Conservation (phyloP, 1,284 basidiomycete species). For the Ceraceosorus bombacis region DNA sequence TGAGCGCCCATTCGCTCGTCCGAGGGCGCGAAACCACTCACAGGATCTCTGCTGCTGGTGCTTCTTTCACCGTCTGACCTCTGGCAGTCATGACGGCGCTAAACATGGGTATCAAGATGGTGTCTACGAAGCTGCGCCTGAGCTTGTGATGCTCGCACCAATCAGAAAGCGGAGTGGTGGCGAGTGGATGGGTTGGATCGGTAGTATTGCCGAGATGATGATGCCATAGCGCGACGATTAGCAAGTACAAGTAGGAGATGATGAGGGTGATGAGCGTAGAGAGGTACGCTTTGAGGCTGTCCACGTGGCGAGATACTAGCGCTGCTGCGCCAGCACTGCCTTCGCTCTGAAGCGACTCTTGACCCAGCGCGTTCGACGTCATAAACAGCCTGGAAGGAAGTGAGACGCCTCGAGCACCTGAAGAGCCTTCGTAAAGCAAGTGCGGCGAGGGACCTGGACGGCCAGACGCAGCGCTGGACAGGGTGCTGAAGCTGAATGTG, state of each 20-base stretch:
- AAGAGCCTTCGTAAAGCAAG: conserved; percentile 35
- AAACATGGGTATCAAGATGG: conserved; percentile 33
- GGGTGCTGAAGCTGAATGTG: conserved; percentile 34
- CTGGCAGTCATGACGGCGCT: conserved; percentile 39
- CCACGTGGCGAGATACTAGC: neutral
- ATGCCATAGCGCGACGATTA: conserved; percentile 31
- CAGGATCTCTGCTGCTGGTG: conserved; percentile 40
- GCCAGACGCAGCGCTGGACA: neutral
- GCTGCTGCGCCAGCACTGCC: neutral
- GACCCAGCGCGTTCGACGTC: too few species aligned
- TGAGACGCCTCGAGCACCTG: conserved; percentile 25
- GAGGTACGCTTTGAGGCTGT: conserved; percentile 10
- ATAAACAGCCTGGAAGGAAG: conserved; percentile 16
- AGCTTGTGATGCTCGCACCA: conserved; percentile 16
- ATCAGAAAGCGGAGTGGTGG: conserved; percentile 16
- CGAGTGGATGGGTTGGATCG: conserved; percentile 25
- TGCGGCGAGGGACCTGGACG: conserved; percentile 12
- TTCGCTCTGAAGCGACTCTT: neutral
- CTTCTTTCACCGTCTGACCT: conserved; percentile 16
- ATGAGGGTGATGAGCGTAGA: conserved; percentile 16
- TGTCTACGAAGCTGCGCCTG: conserved; percentile 19
- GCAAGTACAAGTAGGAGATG: conserved; percentile 36
- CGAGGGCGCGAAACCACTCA: conserved; percentile 9
- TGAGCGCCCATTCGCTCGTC: neutral
- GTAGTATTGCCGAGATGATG: conserved; percentile 23